Conservation (phyloP, 352 stramenopile species). For the Phytophthora macrochlamydospora region DNA sequence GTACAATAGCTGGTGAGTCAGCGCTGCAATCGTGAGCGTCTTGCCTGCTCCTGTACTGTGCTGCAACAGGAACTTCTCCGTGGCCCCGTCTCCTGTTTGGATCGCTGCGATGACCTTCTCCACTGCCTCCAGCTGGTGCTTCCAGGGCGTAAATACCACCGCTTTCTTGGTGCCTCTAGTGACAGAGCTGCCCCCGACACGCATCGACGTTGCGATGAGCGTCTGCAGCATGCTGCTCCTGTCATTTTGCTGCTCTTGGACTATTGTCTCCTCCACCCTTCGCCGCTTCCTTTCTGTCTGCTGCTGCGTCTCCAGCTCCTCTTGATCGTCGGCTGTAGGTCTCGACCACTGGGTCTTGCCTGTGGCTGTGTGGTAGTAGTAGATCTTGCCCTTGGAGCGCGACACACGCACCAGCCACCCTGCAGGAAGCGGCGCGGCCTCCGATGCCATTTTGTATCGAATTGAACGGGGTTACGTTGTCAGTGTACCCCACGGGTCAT, state of each 20-base stretch:
- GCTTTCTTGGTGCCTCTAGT: slow-evolving; percentile 30
- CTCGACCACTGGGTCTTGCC: slow-evolving; percentile 66
- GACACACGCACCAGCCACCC: slow-evolving; percentile 74
- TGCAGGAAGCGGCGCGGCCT: slow-evolving; percentile 34
- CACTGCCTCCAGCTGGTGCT: slow-evolving; percentile 66
- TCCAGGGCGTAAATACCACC: slow-evolving; percentile 59
- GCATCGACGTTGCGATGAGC: slow-evolving; percentile 63
- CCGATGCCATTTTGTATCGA: slow-evolving; percentile 2
- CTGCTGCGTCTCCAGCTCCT: not conserved
- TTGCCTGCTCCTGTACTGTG: slow-evolving; percentile 87
- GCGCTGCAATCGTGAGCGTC: slow-evolving; percentile 75
- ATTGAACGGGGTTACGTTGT: not conserved
- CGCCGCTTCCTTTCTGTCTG: slow-evolving; percentile 13
- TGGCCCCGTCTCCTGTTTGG: slow-evolving; percentile 18
- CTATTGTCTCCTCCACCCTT: slow-evolving; percentile 24
- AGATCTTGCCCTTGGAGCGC: slow-evolving; percentile 70
- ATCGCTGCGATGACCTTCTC: slow-evolving; percentile 58
- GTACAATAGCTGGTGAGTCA: slow-evolving; percentile 74
- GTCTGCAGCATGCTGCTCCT: slow-evolving; percentile 15
- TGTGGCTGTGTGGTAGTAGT: slow-evolving; percentile 64
- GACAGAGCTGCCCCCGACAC: slow-evolving; percentile 44
- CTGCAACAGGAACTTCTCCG: slow-evolving; percentile 68
- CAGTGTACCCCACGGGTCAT: not conserved
- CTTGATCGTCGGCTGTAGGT: slow-evolving; percentile 26
- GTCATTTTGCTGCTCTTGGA: slow-evolving; percentile 11